Conservation (phyloP, 2,329 filamentous ascomycete genomes). For the Aspergillus caelatus region DNA sequence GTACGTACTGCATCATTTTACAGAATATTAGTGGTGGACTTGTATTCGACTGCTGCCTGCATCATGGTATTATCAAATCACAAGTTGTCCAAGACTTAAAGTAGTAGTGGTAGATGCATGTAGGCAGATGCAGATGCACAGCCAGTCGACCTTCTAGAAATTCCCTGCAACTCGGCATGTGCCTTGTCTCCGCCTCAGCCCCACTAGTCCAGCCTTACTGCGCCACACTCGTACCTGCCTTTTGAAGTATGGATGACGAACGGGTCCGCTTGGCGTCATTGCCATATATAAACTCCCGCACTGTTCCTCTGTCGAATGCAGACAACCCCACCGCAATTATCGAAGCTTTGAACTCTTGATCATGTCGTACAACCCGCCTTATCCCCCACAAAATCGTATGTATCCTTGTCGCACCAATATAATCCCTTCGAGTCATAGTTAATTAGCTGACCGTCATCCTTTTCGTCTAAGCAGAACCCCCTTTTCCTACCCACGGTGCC, state of each 20-base stretch:
- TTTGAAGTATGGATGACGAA: not conserved
- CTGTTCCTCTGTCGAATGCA: not conserved
- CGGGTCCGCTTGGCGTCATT: not conserved
- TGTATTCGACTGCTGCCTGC: not conserved
- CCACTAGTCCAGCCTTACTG: constrained; percentile 1
- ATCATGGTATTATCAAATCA: not conserved
- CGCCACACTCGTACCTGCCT: not conserved
- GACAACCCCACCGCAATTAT: not conserved
- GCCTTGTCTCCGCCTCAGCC: constrained; percentile 1
- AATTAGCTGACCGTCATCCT: not conserved
- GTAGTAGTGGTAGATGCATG: not conserved
- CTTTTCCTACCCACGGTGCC: constrained; percentile 31
- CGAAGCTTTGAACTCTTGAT: not conserved
- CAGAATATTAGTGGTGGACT: not conserved
- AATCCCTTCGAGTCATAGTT: not conserved
- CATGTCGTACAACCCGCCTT: not conserved
- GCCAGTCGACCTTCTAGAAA: not conserved
- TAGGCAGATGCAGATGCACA: not conserved
- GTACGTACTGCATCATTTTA: not conserved
- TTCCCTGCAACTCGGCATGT: not conserved
- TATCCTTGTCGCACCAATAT: not conserved
- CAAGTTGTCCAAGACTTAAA: not conserved
- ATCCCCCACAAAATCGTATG: constrained; percentile 2
- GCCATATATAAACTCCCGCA: not conserved
- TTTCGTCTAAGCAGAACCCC: constrained; percentile 22